Evolutionary conservation across 2,329 filamentous ascomycete genomes (phyloP).

Genomic region (Colletotrichum spaethianum): DNA sequence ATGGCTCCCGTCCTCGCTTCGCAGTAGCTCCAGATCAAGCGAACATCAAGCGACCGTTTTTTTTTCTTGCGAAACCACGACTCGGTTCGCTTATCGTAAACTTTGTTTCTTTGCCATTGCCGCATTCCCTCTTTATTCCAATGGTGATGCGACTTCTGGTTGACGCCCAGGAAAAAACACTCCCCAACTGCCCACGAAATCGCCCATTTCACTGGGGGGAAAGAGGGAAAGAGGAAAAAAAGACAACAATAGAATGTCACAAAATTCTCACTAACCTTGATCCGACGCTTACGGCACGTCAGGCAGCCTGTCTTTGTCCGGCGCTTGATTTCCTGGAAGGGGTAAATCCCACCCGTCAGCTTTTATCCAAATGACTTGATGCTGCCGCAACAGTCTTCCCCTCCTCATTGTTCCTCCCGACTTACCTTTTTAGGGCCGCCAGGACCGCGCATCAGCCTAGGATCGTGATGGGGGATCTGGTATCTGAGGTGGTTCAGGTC

Average conservation of each 20-base stretch:
- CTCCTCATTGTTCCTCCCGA: constrained; percentile 16
- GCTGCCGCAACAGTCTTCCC: neutral
- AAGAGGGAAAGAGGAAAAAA: neutral
- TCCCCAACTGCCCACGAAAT: constrained; percentile 20
- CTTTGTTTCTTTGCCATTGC: constrained; percentile 33
- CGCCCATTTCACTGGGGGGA: constrained; percentile 7
- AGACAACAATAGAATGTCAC: constrained; percentile 12
- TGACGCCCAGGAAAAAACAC: neutral
- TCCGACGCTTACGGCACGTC: constrained; percentile 73
- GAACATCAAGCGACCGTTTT: constrained; percentile 47
- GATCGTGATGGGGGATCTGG: constrained; percentile 63
- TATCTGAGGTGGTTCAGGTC: constrained; percentile 64
- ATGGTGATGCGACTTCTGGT: neutral
- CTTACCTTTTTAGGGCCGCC: constrained; percentile 72
- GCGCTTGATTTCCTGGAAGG: constrained; percentile 71
- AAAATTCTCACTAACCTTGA: constrained; percentile 67
- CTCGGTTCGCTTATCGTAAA: constrained; percentile 42
- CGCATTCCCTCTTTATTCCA: constrained; percentile 28
- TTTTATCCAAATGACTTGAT: neutral
- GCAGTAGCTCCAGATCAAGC: constrained; percentile 53
- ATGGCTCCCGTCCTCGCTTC: constrained; percentile 51
- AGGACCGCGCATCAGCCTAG: constrained; percentile 60
- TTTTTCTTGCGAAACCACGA: constrained; percentile 34
- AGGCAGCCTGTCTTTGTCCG: constrained; percentile 75
- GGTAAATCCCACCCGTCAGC: constrained; percentile 29